phyloP scores from a whole-genome alignment of 2,329 filamentous ascomycete species.

The Xylaria sp. region DNA sequence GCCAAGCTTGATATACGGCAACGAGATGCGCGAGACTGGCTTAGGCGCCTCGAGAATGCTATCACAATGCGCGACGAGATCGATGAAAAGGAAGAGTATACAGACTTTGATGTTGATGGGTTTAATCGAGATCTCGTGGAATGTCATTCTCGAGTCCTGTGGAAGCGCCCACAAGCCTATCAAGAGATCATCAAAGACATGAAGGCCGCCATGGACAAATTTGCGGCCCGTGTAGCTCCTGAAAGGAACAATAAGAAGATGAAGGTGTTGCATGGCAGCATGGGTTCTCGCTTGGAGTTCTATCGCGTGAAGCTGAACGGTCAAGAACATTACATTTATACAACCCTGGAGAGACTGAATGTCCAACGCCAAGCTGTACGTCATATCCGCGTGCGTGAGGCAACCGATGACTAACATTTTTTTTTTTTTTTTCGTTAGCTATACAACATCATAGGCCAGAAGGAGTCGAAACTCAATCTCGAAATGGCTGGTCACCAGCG shows the following conservation, averaged over 20 bases:
- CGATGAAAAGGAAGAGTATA: slow-evolving; percentile 59
- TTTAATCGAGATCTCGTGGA: slow-evolving; percentile 68
- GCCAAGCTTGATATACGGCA: slow-evolving; percentile 64
- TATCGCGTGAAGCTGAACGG: slow-evolving; percentile 66
- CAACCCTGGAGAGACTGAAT: slow-evolving; percentile 64
- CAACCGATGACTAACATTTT: slow-evolving; percentile 15
- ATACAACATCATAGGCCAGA: slow-evolving; percentile 70
- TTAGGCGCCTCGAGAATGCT: slow-evolving; percentile 65
- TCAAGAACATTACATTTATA: slow-evolving; percentile 67
- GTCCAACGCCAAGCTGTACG: slow-evolving; percentile 66
- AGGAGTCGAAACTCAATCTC: slow-evolving; percentile 67
- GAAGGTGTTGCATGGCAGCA: slow-evolving; percentile 54
- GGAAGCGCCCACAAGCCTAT: slow-evolving; percentile 68
- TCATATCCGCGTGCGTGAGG: slow-evolving; percentile 15
- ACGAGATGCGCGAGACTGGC: slow-evolving; percentile 66
- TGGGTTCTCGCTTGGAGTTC: slow-evolving; percentile 62
- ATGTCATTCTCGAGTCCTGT: slow-evolving; percentile 66
- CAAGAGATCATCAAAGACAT: slow-evolving; percentile 59
- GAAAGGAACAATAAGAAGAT: slow-evolving; percentile 30
- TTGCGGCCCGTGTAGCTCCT: slow-evolving; percentile 41
- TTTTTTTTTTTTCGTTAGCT: slow-evolving; percentile 48
- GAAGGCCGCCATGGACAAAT: slow-evolving; percentile 53
- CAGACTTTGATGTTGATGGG: slow-evolving; percentile 61
- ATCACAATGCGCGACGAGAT: slow-evolving; percentile 67
- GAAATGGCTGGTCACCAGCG: slow-evolving; percentile 67